Percentiles rank a stretch among this genome's conserved stretches.
These are phyloP conservation scores for Hymenoscyphus fructigenus DNA, from an alignment of 2,329 filamentous ascomycete species.

Conservation along the genomic window DNA sequence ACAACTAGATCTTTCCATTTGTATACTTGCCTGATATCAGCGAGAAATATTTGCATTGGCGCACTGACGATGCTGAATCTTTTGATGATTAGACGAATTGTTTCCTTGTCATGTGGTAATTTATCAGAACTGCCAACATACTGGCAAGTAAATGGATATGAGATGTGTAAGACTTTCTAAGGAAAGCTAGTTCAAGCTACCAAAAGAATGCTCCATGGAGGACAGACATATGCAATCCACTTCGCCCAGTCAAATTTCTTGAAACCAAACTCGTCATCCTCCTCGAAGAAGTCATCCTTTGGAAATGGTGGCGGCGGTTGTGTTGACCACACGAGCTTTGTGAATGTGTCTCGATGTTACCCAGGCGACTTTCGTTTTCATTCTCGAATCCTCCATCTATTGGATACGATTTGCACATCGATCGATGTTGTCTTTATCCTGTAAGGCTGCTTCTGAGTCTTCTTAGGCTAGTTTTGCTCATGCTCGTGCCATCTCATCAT, in stretches of 20 bases:
- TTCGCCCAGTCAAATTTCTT: slow-evolving; percentile 35
- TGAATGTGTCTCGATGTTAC: slow-evolving; percentile 39
- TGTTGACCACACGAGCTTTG: slow-evolving; percentile 34
- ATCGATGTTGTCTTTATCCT: slow-evolving; percentile 19
- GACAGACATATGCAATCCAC: slow-evolving; percentile 33
- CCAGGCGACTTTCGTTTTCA: slow-evolving; percentile 39
- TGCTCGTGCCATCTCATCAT: slow-evolving; percentile 26
- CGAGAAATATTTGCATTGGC: slow-evolving; percentile 38
- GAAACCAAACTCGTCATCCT: slow-evolving; percentile 27
- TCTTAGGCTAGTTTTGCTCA: slow-evolving; percentile 2
- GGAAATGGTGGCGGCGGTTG: slow-evolving; percentile 22
- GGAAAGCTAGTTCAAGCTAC: slow-evolving; percentile 12
- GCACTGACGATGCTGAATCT: slow-evolving; percentile 40
- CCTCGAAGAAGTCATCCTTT: slow-evolving; percentile 30
- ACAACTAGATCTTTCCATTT: slow-evolving; percentile 37
- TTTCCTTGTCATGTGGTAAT: slow-evolving; percentile 31
- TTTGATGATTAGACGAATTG: slow-evolving; percentile 35
- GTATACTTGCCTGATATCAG: slow-evolving; percentile 38
- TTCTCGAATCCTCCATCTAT: slow-evolving; percentile 31
- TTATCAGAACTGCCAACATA: slow-evolving; percentile 37
- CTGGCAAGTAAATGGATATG: slow-evolving; percentile 38
- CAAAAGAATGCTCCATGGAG: not conserved
- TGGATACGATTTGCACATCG: slow-evolving; percentile 26
- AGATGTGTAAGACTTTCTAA: slow-evolving; percentile 35
- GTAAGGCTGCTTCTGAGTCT: slow-evolving; percentile 16